Evolutionary conservation across 2,329 filamentous ascomycete species (phyloP).

Genomic region (Neurospora crassa): DNA sequence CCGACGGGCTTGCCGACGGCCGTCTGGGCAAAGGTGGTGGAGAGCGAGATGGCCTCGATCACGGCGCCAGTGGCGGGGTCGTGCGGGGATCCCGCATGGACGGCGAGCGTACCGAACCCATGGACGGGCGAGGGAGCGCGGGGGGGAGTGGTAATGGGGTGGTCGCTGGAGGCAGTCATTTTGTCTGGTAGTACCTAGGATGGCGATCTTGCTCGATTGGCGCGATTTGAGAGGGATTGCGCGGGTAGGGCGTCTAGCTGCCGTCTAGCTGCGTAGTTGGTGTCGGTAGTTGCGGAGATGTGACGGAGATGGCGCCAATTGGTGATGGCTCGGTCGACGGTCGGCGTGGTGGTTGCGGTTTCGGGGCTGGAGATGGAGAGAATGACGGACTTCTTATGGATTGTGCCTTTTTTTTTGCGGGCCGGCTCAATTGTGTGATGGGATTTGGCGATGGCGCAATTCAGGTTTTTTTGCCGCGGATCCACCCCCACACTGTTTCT

Average conservation of each 20-base stretch:
- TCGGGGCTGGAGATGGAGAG: background rate
- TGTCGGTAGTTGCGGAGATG: background rate
- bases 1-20: constrained; percentile 81
- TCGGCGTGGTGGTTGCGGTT: background rate
- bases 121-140: constrained; percentile 64
- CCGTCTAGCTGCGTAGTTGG: background rate
- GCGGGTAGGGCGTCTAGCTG: background rate
- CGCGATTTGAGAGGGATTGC: background rate
- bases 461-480: background rate
- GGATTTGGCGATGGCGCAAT: constrained; percentile 1
- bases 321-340: background rate
- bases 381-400: background rate
- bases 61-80: constrained; percentile 90
- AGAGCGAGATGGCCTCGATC: constrained; percentile 91
- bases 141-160: constrained; percentile 54
- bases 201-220: constrained; percentile 5
- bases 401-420: background rate
- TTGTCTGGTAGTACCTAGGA: background rate
- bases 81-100: constrained; percentile 85
- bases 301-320: background rate
- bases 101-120: constrained; percentile 84
- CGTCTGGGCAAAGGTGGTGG: constrained; percentile 91
- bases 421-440: background rate
- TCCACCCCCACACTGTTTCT: background rate
- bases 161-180: constrained; percentile 23